These are phyloP conservation scores for Sporothrix protearum DNA, from an alignment of 2,329 filamentous ascomycete species.

Conservation along the genomic window DNA sequence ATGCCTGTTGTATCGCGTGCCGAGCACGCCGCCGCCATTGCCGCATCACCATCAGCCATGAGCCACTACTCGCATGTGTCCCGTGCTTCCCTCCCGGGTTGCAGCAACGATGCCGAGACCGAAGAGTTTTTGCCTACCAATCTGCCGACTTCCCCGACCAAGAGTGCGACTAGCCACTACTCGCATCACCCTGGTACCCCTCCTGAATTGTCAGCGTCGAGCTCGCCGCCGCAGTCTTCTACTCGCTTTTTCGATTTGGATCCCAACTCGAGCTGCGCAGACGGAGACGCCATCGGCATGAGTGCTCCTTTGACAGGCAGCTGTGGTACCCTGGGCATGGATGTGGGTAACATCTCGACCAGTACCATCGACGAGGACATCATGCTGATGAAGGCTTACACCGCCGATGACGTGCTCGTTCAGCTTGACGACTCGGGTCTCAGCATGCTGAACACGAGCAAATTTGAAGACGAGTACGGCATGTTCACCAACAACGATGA, in stretches of 20 bases:
- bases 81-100: conserved; percentile 37
- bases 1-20: conserved; percentile 32
- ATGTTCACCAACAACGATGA: conserved; percentile 53
- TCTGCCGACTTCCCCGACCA: conserved; percentile 46
- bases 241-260: conserved; percentile 49
- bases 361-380: conserved; percentile 43
- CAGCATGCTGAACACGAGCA: conserved; percentile 49
- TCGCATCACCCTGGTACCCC: conserved; percentile 46
- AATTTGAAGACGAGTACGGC: conserved; percentile 54
- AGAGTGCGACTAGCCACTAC: conserved; percentile 50
- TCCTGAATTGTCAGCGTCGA: conserved; percentile 59
- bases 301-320: conserved; percentile 35
- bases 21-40: conserved; percentile 33
- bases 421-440: conserved; percentile 45
- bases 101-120: conserved; percentile 13
- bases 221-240: conserved; percentile 49
- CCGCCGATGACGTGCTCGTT: conserved; percentile 42
- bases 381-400: conserved; percentile 44
- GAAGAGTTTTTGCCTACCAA: conserved; percentile 29
- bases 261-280: conserved; percentile 37
- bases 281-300: conserved; percentile 31
- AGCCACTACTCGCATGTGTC: conserved; percentile 49
- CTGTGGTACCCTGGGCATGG: conserved; percentile 32
- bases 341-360: conserved; percentile 36
- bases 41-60: conserved; percentile 45